phyloP scores from a whole-genome alignment of 2,329 filamentous ascomycete genomes.

The Clonostachys sp. region DNA sequence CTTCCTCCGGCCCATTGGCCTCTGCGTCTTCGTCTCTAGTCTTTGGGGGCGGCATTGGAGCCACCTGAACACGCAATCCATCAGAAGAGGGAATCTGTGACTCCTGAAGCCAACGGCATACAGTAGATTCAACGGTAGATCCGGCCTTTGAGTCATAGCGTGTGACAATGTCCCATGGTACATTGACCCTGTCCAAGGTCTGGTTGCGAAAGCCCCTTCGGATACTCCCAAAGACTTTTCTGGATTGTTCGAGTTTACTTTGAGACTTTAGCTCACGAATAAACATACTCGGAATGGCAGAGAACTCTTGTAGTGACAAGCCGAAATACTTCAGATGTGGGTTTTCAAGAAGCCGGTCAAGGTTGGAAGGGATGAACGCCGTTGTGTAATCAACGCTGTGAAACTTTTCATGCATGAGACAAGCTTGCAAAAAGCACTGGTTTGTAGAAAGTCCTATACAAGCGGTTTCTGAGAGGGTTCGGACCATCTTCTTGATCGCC shows the following conservation, averaged over 20 bases:
- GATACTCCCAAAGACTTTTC: not conserved
- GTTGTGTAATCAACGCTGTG: too few relatives aligned
- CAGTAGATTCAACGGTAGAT: too few relatives aligned
- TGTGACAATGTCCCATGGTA: conserved; percentile 2
- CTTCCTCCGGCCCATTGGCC: too few relatives aligned
- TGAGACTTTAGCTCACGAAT: not conserved
- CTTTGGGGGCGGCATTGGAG: too few relatives aligned
- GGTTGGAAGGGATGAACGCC: too few relatives aligned
- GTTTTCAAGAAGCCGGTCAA: too few relatives aligned
- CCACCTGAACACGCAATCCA: too few relatives aligned
- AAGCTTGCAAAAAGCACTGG: conserved; percentile 65
- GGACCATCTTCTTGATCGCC: conserved; percentile 26
- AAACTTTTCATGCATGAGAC: conserved; percentile 59
- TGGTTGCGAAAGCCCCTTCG: conserved; percentile 1
- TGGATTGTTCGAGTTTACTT: not conserved
- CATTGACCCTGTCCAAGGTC: not conserved
- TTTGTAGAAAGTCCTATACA: conserved; percentile 52
- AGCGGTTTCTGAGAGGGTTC: conserved; percentile 22
- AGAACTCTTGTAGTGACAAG: not conserved
- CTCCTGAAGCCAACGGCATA: too few relatives aligned
- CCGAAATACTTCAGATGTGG: too few relatives aligned
- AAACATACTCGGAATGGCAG: not conserved
- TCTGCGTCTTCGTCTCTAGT: too few relatives aligned
- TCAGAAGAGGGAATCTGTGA: too few relatives aligned
- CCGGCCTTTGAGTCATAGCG: not conserved